Base-by-base conservation (phyloP, 441 rosid genomes). In the Syzygium malaccense region DNA sequence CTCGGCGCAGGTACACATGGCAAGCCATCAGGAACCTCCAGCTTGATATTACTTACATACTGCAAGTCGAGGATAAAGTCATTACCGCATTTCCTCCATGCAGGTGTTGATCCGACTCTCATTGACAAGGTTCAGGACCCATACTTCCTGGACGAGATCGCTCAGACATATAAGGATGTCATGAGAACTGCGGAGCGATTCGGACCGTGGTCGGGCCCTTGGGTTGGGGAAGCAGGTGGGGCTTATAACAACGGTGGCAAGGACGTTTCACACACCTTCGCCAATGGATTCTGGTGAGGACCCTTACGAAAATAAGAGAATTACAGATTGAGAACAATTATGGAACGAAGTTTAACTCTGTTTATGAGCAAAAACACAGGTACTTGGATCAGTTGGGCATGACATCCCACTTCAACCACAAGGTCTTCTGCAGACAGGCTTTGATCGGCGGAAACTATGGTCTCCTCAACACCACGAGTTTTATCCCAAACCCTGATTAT, bases 161-260 rank as follows among this genome's bases (percentile, higher is more conserved):
- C 95, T 80, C 92, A 94, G 79, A 94, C 96, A 7, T 93, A 78
- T 80, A 92, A 56, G 75, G 95, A 95, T 32, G 49, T 92, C 10
- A 37, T 87, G 8, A 49, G 55, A 0, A 86, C 88, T 6, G 87
- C 93, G 4, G 68, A 89, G 41, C 58, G 86, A 18, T 90, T 89
- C 20, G 96, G 94, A 3, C 94, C 96, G 2, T 93, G 95, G 96
- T 75, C 95, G 7, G 92, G 89, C 15, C 89, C 96, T 0, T 96
- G 98, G 98, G 94, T 96, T 54, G 93, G 96, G 4, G 98, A 96
- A 92, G 60, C 97, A 13, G 96, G 97, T 79, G 96, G 98, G 80
- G 96, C 97, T 86, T 96, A 90, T 68, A 96, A 96, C 86, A 95
- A 95, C 60, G 97, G 98, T 14, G 94, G 98, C 89, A 95, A 91